Base-by-base conservation (phyloP, 805 yeast species). In the Tetrapisispora fleetii region DNA sequence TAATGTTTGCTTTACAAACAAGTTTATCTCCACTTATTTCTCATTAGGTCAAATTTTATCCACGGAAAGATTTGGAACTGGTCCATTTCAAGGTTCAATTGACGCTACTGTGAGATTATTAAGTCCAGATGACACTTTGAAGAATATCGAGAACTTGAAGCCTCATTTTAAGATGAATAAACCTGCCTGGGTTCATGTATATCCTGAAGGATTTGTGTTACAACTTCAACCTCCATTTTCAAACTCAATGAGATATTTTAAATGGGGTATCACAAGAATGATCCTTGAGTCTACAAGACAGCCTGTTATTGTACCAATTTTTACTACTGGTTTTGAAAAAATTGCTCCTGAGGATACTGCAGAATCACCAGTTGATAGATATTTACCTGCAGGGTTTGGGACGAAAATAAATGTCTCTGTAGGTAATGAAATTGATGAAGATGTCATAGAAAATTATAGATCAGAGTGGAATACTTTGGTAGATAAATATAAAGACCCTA, bases 161-260 rank as follows among this genome's bases (percentile, higher is more conserved):
- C 69, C 78, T 1, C 91, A 32, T 5, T 47, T 47, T 33, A 68
- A 78, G 27, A 69, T 90, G 48, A 65, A 73, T 16, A 78, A 76
- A 50, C 83, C 93, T 0, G 79, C 87, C 0, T 91, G 98, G 98
- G 78, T 93, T 50, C 98, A 91, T 63, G 79, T 89, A 4, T 91
- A 87, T 65, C 99, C 99, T 0, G 99, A 91, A 64, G 96, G 95
- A 0, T 87, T 83, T 63, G 98, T 91, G 4, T 76, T 91, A 47
- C 99, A 93, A 64, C 64, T 86, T 44, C 75, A 81, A 51, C 81
- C 83, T 35, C 96, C 96, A 0, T 80, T 79, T 61, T 73, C 76
- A 45, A 85, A 87, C 55, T 88, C 97, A 3, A 86, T 93, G 93
- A 73, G 96, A 53, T 91, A 86, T 66, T 91, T 93, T 73, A 83